Evolutionary conservation across 75 land plant genomes (phyloP).

Genomic region (Selaginella moellendorffii): DNA sequence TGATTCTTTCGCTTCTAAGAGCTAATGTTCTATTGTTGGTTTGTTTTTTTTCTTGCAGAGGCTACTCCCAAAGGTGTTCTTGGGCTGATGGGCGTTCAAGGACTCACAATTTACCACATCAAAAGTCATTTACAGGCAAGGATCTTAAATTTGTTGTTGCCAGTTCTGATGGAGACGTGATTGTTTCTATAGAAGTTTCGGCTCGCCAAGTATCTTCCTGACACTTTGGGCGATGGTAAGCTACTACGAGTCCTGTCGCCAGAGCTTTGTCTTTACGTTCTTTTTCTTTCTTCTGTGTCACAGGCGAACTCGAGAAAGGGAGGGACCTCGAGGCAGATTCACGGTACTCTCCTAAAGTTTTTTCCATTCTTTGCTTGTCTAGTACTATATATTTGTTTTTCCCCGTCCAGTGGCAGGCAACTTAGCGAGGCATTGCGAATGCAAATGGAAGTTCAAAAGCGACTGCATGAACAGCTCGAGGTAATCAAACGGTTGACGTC

Average conservation of each 20-base stretch:
- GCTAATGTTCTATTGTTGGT: too few relatives aligned
- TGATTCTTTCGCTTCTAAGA: neutral
- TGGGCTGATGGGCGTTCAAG: conserved; percentile 79
- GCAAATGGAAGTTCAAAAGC: conserved; percentile 50
- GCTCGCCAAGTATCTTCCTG: conserved; percentile 87
- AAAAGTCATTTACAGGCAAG: conserved; percentile 93
- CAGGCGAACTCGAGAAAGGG: neutral
- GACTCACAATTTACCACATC: conserved; percentile 90
- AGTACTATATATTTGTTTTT: neutral
- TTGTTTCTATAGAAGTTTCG: conserved; percentile 66
- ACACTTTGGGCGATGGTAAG: conserved; percentile 70
- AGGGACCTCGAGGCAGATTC: neutral
- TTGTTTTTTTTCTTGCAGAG: conserved; percentile 19
- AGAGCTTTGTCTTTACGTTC: neutral
- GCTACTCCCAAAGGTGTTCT: conserved; percentile 97
- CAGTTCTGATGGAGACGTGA: neutral
- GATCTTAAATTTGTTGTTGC: neutral
- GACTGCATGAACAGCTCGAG: conserved; percentile 43
- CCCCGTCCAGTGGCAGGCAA: conserved; percentile 27
- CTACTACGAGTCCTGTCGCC: too few relatives aligned
- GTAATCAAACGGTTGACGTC: conserved; percentile 5
- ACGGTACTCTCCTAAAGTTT: neutral
- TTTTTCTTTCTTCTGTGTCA: neutral
- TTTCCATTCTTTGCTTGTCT: neutral
- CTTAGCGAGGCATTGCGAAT: conserved; percentile 40